A percentile compares a stretch with the other conserved stretches of the same genome.
Evolutionary conservation across 176 grass and related monocot genomes (phyloP).

Genomic region (Oryza australiensis): DNA sequence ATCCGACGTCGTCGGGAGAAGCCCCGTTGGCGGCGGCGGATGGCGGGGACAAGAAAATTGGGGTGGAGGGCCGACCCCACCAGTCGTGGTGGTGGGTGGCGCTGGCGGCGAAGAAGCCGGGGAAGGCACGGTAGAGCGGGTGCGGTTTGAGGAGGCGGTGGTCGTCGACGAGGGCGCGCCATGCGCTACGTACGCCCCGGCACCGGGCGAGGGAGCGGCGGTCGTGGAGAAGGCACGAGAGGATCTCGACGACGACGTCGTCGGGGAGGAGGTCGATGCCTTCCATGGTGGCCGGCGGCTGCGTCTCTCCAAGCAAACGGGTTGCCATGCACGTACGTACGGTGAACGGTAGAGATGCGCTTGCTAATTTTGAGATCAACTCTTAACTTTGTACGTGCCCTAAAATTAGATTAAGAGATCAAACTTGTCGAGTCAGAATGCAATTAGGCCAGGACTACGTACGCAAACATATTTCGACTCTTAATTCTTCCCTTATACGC

Average conservation of each 20-base stretch:
- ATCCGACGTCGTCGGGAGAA: neutral
- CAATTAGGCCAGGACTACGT: too few species aligned
- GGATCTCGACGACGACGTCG: neutral
- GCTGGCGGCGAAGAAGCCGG: neutral
- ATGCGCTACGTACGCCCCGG: slow-evolving; percentile 10
- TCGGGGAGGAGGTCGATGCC: neutral
- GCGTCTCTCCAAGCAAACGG: too few species aligned
- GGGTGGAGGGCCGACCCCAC: neutral
- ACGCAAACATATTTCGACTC: too few species aligned
- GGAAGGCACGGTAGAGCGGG: neutral
- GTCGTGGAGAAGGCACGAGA: neutral
- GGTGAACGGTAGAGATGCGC: too few species aligned
- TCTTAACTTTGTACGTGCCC: too few species aligned
- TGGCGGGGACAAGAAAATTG: neutral
- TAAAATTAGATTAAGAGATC: too few species aligned
- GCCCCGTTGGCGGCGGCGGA: too few species aligned
- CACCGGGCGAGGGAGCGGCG: neutral
- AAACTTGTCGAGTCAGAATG: too few species aligned
- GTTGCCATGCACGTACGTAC: too few species aligned
- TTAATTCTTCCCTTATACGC: too few species aligned
- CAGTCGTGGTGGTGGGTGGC: neutral
- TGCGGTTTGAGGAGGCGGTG: slow-evolving; percentile 10
- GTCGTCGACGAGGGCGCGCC: slow-evolving; percentile 6
- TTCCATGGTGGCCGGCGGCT: too few species aligned
- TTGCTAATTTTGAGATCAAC: too few species aligned